phyloP scores from a whole-genome alignment of 2,329 filamentous ascomycete genomes.

The Cadophora malorum region DNA sequence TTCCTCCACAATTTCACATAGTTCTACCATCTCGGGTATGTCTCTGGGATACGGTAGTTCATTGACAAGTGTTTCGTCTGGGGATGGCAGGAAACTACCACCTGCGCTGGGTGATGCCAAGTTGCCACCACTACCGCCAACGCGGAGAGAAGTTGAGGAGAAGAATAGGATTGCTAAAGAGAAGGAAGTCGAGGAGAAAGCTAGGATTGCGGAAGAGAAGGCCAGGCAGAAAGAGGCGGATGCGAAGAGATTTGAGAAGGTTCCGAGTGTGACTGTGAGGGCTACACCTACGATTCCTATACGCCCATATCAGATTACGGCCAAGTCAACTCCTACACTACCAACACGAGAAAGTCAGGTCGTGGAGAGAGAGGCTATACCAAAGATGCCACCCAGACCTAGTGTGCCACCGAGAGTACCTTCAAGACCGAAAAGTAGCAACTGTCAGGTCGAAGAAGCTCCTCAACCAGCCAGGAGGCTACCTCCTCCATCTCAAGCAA shows the following conservation, averaged over 20 bases:
- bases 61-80: constrained; percentile 55
- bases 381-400: constrained; percentile 42
- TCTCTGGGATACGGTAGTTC: constrained; percentile 55
- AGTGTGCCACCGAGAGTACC: constrained; percentile 54
- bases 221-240: constrained; percentile 48
- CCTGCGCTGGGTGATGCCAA: constrained; percentile 62
- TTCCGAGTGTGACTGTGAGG: constrained; percentile 48
- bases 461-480: constrained; percentile 35
- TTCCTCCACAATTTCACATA: constrained; percentile 62
- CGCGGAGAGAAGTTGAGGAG: constrained; percentile 58
- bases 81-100: constrained; percentile 56
- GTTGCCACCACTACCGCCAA: constrained; percentile 63
- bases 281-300: constrained; percentile 49
- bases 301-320: constrained; percentile 31
- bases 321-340: constrained; percentile 50
- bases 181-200: constrained; percentile 40
- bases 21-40: constrained; percentile 59
- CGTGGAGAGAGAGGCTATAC: constrained; percentile 37
- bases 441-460: constrained; percentile 26
- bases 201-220: constrained; percentile 56
- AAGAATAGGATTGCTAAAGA: constrained; percentile 51
- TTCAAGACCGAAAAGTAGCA: constrained; percentile 40
- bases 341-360: constrained; percentile 39
- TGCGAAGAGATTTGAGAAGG: constrained; percentile 44
- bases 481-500: constrained; percentile 35